Evolutionary conservation across 306 rosid species (phyloP), one percentile per base, ranked within the genome.

Genomic region (Sicyos edulis): DNA sequence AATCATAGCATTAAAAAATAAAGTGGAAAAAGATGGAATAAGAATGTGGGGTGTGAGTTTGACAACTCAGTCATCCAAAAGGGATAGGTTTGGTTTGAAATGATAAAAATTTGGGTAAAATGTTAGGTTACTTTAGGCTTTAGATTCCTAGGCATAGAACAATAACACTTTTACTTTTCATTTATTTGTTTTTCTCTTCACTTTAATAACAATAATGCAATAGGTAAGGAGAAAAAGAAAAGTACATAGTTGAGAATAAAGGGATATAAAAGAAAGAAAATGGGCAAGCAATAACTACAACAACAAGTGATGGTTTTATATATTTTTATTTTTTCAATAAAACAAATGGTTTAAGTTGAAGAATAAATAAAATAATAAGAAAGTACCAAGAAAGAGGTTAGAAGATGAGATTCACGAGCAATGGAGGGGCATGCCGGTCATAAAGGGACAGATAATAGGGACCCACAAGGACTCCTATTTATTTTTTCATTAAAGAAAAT

Each of bases 361-460:
- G 67, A 60, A 60, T 60, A 60, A 60, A 60, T 40, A 58, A 58
- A 15, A 60, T 17, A 32, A 57, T 0, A 40, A n/a, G 5, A 64
- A 34, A 64, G 53, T 8, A 17, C 0, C 17, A 17, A 17, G 8
- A 26, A 22, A 47, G 5, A 40, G n/a, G n/a, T 62, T 14, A 20
- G 63, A 86, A 86, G 87, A 89, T 86, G 85, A 72, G 90, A 89
- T 86, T 89, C 95, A 88, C 96, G 86, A 83, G 93, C 83, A 17
- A 37, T 51, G 75, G 81, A 82, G 71, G 87, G 81, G 83, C 81
- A 74, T 87, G 96, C 92, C 85, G 92, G 89, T 83, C 84, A 78
- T 84, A 84, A 83, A 87, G 91, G 86, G 86, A 84, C 97, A 92
- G 82, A 85, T 77, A 88, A 60, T 49, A 63, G 78, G 80, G 89